Evolutionary conservation across 371 early-diverging fungal genomes (phyloP).

Genomic region (Syncephalastrum contaminatum): DNA sequence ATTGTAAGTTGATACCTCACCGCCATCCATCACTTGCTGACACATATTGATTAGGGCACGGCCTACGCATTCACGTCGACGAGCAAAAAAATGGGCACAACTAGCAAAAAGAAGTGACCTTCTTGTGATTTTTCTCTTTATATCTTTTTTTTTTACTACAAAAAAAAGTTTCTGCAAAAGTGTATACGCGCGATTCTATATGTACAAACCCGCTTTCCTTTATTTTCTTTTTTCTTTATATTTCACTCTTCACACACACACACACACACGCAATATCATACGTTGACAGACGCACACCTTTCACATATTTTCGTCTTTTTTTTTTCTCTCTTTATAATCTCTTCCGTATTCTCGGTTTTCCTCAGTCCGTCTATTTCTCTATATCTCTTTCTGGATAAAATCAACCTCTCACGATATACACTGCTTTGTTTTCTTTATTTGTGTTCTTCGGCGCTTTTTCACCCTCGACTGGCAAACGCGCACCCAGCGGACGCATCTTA

Average conservation of each 20-base stretch:
- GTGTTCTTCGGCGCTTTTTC: too few species aligned
- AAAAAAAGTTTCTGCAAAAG: neutral
- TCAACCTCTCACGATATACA: too few species aligned
- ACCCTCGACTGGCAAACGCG: too few species aligned
- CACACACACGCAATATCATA: too few species aligned
- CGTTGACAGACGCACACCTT: too few species aligned
- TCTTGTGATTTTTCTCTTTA: neutral
- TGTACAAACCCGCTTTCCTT: neutral
- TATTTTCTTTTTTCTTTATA: neutral
- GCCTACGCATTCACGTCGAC: neutral
- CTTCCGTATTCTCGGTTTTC: neutral
- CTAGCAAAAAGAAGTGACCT: constrained; percentile 6
- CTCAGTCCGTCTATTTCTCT: neutral
- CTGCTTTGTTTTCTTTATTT: too few species aligned
- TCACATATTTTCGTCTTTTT: neutral
- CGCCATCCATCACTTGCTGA: neutral
- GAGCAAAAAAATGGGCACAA: constrained; percentile 2
- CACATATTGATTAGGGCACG: neutral
- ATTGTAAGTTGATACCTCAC: constrained; percentile 18
- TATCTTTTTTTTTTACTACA: constrained; percentile 1
- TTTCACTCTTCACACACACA: neutral
- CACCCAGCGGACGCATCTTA: too few species aligned
- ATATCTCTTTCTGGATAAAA: neutral
- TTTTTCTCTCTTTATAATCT: constrained; percentile 1
- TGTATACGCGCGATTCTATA: too few species aligned